phyloP scores from a whole-genome alignment of 164 flowering plant genomes.

The Sextonia rubra region DNA sequence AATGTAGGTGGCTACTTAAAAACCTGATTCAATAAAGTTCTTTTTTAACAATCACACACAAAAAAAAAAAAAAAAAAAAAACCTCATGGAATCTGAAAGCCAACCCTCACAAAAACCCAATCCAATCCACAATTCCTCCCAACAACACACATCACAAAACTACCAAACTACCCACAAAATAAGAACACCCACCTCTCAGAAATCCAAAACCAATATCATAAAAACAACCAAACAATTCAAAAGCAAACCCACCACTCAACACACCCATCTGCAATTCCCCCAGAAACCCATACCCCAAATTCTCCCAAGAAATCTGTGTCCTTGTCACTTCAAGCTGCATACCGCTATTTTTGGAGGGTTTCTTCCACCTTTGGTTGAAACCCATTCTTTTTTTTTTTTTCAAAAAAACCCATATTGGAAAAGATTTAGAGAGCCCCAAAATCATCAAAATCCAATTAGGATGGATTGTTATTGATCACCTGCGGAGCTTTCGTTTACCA shows the following conservation, averaged over 20 bases:
- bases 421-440: neutral
- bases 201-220: no score
- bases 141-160: neutral
- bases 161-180: neutral
- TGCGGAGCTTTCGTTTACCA: slow-evolving; percentile 2
- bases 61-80: no score
- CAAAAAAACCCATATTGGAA: neutral
- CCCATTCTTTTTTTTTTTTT: no score
- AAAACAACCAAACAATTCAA: neutral
- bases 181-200: neutral
- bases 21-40: neutral
- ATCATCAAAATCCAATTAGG: neutral
- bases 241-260: neutral
- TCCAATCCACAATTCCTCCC: neutral
- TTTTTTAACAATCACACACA: no score
- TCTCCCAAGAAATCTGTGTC: no score
- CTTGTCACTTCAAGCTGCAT: no score
- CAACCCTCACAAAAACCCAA: neutral
- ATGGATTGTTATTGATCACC: slow-evolving; percentile 1
- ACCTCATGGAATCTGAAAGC: neutral
- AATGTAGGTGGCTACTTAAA: neutral
- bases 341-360: no score
- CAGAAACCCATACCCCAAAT: neutral
- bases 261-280: slow-evolving; percentile 1
- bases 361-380: no score